Evolutionary conservation across 2,329 filamentous ascomycete genomes (phyloP).

Genomic region (Aspergillus aculeatinus): DNA sequence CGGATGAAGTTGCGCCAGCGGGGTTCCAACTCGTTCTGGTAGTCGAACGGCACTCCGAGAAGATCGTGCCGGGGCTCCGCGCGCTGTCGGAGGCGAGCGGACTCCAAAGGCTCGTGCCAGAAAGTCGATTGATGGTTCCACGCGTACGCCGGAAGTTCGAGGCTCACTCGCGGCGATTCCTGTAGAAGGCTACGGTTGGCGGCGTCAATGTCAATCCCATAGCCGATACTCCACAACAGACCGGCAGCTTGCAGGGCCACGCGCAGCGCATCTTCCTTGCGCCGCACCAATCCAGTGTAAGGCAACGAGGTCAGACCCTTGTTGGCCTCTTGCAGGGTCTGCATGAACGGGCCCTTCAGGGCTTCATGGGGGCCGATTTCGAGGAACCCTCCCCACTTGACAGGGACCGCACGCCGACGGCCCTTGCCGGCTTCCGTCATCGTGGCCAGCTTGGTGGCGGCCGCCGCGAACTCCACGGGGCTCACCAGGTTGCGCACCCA

Average conservation of each 20-base stretch:
- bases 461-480: background rate
- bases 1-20: constrained; percentile 1
- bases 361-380: background rate
- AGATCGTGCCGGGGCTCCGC: background rate
- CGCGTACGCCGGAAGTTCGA: background rate
- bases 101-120: background rate
- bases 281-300: background rate
- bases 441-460: background rate
- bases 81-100: background rate
- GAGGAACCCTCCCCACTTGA: no score
- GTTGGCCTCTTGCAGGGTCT: background rate
- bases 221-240: background rate
- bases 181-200: background rate
- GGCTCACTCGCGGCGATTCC: background rate
- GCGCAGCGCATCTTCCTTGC: background rate
- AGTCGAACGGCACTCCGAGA: background rate
- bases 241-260: background rate
- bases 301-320: background rate
- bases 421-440: no score
- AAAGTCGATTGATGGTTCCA: background rate
- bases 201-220: background rate
- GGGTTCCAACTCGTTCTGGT: background rate
- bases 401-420: background rate
- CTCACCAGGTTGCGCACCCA: constrained; percentile 5
- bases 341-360: background rate